Evolutionary conservation across 2,329 filamentous ascomycete species (phyloP), one percentile per base, ranked within the genome.

Genomic region (Purpureocillium lavendulum): DNA sequence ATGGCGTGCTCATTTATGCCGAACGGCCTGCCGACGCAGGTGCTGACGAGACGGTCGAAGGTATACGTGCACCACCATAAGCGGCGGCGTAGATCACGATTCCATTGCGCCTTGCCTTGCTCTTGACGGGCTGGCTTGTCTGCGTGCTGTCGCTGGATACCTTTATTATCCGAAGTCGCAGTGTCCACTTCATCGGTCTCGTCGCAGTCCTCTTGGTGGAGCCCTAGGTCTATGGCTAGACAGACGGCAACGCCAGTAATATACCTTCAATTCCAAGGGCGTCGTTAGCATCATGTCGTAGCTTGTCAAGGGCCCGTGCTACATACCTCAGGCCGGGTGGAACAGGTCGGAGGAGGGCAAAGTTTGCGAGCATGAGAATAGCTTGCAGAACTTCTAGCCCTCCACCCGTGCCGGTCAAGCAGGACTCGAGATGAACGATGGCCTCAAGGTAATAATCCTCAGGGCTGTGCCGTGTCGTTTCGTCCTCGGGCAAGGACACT

Each of bases 1-100:
- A 96, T 86, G 46, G 94, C 87, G 56, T 94, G 86, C 62, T 97
- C 90, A 13, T 84, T 89, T 46, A 96, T 88, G 21, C 89, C 88
- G 53, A 95, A 94, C 7, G 90, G 90, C 40, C 90, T 74, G 33
- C 90, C 89, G 26, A 96, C 89, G 50, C 89, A 95, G 17, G 87
- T 89, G 53, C 87, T 90, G 36, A 96, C 89, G 5, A 97, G 78
- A 11, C 90, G 78, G 61, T 97, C 90, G 40, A 96, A 78, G 7
- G 86, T 90, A 62, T 96, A 97, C 2, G 88, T 88, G 62, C 88
- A 94, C 89, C 90, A 97, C 87, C 89, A 97, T 12, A 97, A 68
- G 29, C 90, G 76, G 41, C 90, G 75, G 38, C 87, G 80, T 45
- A 94, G 73, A 58, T 96, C 90, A 38, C 90, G 80, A 30, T 88